A percentile compares a stretch with the other conserved stretches of the same genome.
Conservation (phyloP, 495 filamentous ascomycete genomes). For the Annulohypoxylon maeteangense region DNA sequence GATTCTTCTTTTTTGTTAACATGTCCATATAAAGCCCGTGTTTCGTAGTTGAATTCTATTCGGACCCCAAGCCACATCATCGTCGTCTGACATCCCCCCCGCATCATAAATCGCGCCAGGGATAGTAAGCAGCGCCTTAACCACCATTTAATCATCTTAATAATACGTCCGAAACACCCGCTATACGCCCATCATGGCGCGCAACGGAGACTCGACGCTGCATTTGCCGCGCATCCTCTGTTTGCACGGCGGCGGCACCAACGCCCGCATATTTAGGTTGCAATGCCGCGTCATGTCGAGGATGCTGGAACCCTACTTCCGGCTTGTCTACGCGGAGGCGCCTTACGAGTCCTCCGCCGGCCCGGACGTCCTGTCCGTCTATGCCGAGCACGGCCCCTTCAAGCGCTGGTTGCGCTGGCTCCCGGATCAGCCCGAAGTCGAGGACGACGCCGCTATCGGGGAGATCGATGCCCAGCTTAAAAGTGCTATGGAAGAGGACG, state of each 20-base stretch:
- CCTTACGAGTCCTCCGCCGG: conserved; percentile 63
- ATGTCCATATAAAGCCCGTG: neutral
- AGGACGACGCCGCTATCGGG: conserved; percentile 42
- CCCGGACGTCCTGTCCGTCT: conserved; percentile 64
- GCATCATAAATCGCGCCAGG: neutral
- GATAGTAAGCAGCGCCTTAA: neutral
- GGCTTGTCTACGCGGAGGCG: conserved; percentile 69
- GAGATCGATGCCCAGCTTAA: conserved; percentile 50
- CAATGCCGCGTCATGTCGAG: conserved; percentile 66
- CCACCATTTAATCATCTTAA: neutral
- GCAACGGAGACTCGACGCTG: conserved; percentile 38
- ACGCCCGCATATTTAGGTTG: conserved; percentile 65
- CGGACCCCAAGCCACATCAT: neutral
- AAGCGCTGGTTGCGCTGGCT: conserved; percentile 67
- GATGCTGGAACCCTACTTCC: conserved; percentile 61
- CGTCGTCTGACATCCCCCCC: neutral
- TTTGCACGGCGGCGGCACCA: conserved; percentile 74
- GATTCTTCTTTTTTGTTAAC: neutral
- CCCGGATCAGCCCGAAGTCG: conserved; percentile 58
- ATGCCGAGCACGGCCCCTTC: conserved; percentile 66
- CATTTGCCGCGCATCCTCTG: conserved; percentile 71
- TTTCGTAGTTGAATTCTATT: neutral
- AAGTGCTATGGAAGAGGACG: conserved; percentile 53
- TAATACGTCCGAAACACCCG: neutral
- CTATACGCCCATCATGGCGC: conserved; percentile 18